Evolutionary conservation across 257 asterid species (phyloP).

Genomic region (Solanum okadae): DNA sequence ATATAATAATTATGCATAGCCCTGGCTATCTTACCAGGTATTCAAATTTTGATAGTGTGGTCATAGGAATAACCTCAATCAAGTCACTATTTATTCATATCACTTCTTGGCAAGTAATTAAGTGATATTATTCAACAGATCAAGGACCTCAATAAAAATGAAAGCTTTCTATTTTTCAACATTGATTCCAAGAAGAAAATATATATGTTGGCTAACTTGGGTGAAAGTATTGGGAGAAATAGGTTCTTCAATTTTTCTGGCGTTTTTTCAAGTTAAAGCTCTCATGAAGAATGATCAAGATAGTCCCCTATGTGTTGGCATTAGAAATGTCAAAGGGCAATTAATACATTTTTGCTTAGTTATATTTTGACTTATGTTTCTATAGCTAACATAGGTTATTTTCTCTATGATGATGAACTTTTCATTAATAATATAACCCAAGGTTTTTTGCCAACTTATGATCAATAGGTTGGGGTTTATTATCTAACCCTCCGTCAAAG

Average conservation of each 20-base stretch:
- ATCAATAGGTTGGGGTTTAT: background rate
- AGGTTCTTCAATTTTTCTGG: background rate
- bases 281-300: background rate
- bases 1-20: background rate
- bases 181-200: background rate
- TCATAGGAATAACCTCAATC: background rate
- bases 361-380: background rate
- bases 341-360: background rate
- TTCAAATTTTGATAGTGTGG: background rate
- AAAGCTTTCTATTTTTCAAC: background rate
- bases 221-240: background rate
- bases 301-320: background rate
- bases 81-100: background rate
- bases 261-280: background rate
- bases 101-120: background rate
- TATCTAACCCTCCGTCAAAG: background rate
- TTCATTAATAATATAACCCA: background rate
- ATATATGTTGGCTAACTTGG: background rate
- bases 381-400: background rate
- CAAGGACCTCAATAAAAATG: background rate
- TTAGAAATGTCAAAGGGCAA: background rate
- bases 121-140: background rate
- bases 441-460: background rate
- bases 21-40: background rate
- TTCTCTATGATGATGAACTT: background rate